A percentile compares a stretch with the other conserved stretches of the same genome.
phyloP scores from a whole-genome alignment of 2,329 filamentous ascomycete species.

The Beauveria varroae region DNA sequence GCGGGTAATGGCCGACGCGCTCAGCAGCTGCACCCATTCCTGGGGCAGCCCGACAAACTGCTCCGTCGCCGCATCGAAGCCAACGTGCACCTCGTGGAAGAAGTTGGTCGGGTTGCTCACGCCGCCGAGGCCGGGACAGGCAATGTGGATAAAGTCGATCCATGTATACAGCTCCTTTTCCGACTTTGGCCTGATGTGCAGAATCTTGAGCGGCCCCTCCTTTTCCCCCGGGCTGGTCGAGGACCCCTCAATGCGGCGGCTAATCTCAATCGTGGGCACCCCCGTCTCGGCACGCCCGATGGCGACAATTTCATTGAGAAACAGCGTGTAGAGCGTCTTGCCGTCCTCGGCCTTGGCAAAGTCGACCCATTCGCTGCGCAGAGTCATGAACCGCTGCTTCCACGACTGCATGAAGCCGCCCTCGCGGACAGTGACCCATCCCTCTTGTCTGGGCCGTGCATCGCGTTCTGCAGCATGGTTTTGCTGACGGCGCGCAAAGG shows the following conservation, averaged over 20 bases:
- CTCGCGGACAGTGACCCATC: conserved; percentile 73
- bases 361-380: conserved; percentile 78
- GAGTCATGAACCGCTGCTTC: conserved; percentile 78
- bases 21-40: conserved; percentile 22
- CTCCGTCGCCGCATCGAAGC: conserved; percentile 81
- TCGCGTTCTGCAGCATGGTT: conserved; percentile 48
- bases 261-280: conserved; percentile 81
- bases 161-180: conserved; percentile 91
- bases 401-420: conserved; percentile 68
- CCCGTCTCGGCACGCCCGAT: conserved; percentile 79
- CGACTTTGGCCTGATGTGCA: conserved; percentile 79
- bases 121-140: conserved; percentile 85
- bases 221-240: conserved; percentile 61
- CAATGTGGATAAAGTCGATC: conserved; percentile 89
- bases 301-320: conserved; percentile 71
- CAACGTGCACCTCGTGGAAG: conserved; percentile 83
- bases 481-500: conserved; percentile 47
- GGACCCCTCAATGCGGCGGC: conserved; percentile 54
- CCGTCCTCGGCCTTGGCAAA: conserved; percentile 80
- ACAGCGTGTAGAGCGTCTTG: conserved; percentile 69
- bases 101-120: conserved; percentile 94
- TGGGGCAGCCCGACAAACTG: conserved; percentile 43
- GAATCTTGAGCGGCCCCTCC: conserved; percentile 65
- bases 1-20: conserved; percentile 21
- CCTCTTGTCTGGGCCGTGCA: conserved; percentile 62